These are phyloP conservation scores for Hortaea sp. DNA, from an alignment of 2,329 filamentous ascomycete species.

Conservation along the genomic window DNA sequence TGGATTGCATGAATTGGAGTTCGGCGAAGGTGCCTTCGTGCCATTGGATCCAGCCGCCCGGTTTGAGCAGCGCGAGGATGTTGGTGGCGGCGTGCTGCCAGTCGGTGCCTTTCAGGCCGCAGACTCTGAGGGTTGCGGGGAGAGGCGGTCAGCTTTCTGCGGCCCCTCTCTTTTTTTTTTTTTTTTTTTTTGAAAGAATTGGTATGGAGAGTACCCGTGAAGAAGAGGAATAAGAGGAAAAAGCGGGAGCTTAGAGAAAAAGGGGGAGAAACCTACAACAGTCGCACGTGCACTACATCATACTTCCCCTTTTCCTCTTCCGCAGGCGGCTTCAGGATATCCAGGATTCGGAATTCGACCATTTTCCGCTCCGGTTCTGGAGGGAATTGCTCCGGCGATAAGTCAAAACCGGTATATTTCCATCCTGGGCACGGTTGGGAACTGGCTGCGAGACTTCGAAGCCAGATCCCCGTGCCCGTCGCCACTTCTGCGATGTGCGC, in stretches of 20 bases:
- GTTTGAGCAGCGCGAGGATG: conserved; percentile 10
- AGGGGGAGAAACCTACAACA: conserved; percentile 2
- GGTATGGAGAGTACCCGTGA: too few species aligned
- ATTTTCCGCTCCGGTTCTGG: neutral
- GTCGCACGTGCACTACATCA: conserved; percentile 14
- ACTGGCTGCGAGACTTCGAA: neutral
- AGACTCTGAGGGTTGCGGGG: neutral
- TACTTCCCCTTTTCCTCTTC: conserved; percentile 4
- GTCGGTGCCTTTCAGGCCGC: conserved; percentile 7
- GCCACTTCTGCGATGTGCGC: conserved; percentile 13
- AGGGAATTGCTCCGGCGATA: conserved; percentile 12
- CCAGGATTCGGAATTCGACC: conserved; percentile 5
- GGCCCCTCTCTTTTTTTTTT: too few species aligned
- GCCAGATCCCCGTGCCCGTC: conserved; percentile 15
- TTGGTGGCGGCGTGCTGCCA: conserved; percentile 10
- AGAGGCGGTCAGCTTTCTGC: too few species aligned
- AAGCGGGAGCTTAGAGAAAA: too few species aligned
- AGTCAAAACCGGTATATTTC: conserved; percentile 11
- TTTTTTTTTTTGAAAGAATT: too few species aligned
- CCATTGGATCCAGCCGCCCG: conserved; percentile 15
- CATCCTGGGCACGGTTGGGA: neutral
- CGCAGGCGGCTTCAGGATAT: conserved; percentile 11
- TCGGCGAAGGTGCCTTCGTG: conserved; percentile 11
- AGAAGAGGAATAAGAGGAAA: too few species aligned
- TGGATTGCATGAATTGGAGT: conserved; percentile 1